These are phyloP conservation scores for Yamadazyma spencermartinsiae DNA, from an alignment of 1,139 yeast species.

Conservation along the genomic window DNA sequence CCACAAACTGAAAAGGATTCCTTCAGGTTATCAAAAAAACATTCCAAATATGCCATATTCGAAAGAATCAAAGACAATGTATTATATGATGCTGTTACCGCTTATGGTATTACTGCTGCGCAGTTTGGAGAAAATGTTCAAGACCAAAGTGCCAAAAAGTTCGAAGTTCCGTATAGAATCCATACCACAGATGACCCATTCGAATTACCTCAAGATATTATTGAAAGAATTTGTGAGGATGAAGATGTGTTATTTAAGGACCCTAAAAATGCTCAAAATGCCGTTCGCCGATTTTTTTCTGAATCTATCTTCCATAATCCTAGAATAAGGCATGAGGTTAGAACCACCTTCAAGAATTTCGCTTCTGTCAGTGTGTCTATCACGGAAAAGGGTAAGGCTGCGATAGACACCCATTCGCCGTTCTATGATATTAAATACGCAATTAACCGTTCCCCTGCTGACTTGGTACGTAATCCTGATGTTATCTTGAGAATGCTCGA, in stretches of 20 bases:
- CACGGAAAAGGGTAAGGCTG: slow-evolving; percentile 84
- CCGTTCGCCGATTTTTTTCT: slow-evolving; percentile 72
- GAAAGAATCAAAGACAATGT: slow-evolving; percentile 75
- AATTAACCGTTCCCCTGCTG: slow-evolving; percentile 71
- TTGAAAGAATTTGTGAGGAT: slow-evolving; percentile 55
- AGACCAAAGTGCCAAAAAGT: slow-evolving; percentile 51
- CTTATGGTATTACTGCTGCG: slow-evolving; percentile 75
- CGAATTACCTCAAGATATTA: slow-evolving; percentile 63
- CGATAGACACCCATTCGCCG: slow-evolving; percentile 78
- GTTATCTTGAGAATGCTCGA: slow-evolving; percentile 84
- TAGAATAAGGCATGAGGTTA: slow-evolving; percentile 70
- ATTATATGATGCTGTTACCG: slow-evolving; percentile 66
- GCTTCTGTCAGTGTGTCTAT: slow-evolving; percentile 73
- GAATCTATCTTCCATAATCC: slow-evolving; percentile 85
- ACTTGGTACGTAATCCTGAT: slow-evolving; percentile 75
- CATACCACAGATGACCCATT: slow-evolving; percentile 76
- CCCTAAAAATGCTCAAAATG: slow-evolving; percentile 64
- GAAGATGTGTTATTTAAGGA: slow-evolving; percentile 60
- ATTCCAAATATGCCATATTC: slow-evolving; percentile 68
- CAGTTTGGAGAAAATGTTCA: slow-evolving; percentile 83
- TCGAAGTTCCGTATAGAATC: slow-evolving; percentile 56
- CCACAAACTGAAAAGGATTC: slow-evolving; percentile 7
- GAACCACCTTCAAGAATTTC: slow-evolving; percentile 65
- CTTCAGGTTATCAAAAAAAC: slow-evolving; percentile 46
- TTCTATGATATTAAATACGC: slow-evolving; percentile 93